Evolutionary conservation across 1,139 yeast genomes (phyloP).

Genomic region (Saccharomycopsis hybrid): DNA sequence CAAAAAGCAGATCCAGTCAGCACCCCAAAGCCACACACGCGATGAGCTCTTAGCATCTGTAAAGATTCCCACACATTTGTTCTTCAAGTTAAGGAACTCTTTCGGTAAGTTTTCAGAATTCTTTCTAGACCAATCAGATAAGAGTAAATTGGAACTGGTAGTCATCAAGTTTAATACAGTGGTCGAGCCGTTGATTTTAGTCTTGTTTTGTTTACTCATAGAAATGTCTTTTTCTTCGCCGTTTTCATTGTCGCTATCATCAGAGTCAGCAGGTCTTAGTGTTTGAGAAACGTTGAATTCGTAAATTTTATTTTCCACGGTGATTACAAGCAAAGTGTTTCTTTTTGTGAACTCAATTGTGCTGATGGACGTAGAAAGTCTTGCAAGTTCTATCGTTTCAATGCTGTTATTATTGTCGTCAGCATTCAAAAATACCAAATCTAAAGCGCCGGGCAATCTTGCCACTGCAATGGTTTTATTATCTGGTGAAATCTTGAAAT

Average conservation of each 20-base stretch:
- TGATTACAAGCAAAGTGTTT: conserved; percentile 54
- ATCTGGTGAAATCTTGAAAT: conserved; percentile 42
- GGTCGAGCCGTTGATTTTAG: conserved; percentile 24
- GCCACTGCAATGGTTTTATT: conserved; percentile 46
- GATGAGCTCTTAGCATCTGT: conserved; percentile 32
- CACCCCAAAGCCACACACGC: conserved; percentile 78
- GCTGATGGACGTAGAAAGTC: conserved; percentile 54
- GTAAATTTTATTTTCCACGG: conserved; percentile 67
- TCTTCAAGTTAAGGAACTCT: conserved; percentile 52
- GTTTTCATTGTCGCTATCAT: conserved; percentile 21
- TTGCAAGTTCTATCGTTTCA: conserved; percentile 35
- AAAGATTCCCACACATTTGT: conserved; percentile 72
- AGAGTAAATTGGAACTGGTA: conserved; percentile 26
- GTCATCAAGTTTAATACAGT: conserved; percentile 18
- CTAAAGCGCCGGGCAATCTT: conserved; percentile 62
- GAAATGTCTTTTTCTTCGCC: no score
- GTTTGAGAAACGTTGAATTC: conserved; percentile 48
- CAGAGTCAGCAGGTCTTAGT: no score
- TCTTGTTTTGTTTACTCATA: conserved; percentile 21
- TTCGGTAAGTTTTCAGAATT: conserved; percentile 73
- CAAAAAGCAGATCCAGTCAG: conserved; percentile 73
- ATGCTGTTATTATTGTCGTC: conserved; percentile 25
- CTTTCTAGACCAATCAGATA: conserved; percentile 75
- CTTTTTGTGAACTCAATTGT: conserved; percentile 49
- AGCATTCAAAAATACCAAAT: conserved; percentile 37